phyloP scores from a whole-genome alignment of 2,329 filamentous ascomycete species.

The Verticillium isaacii region DNA sequence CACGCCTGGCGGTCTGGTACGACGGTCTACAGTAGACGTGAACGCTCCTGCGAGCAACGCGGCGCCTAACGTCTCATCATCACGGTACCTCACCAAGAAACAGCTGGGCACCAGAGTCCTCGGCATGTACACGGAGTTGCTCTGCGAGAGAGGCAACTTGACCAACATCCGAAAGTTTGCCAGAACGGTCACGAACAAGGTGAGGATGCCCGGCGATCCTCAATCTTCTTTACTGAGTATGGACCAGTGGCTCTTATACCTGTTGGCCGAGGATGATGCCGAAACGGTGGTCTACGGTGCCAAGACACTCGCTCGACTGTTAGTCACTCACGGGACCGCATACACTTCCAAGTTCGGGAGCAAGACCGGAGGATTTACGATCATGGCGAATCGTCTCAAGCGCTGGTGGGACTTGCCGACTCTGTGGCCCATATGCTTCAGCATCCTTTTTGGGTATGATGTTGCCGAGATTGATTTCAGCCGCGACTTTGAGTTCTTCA shows the following conservation, averaged over 20 bases:
- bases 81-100: constrained; percentile 51
- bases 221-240: constrained; percentile 16
- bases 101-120: constrained; percentile 72
- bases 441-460: constrained; percentile 82
- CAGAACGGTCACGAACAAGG: constrained; percentile 91
- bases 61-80: constrained; percentile 19
- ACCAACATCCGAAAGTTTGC: constrained; percentile 80
- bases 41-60: not conserved
- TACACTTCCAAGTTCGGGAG: constrained; percentile 81
- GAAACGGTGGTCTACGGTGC: constrained; percentile 76
- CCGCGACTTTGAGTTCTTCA: constrained; percentile 67
- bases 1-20: constrained; percentile 30
- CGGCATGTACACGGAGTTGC: constrained; percentile 69
- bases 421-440: constrained; percentile 84
- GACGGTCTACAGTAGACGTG: constrained; percentile 16
- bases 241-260: constrained; percentile 78
- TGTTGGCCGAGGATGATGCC: constrained; percentile 80
- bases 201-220: constrained; percentile 31
- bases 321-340: constrained; percentile 73
- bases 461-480: constrained; percentile 70
- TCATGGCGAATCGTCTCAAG: constrained; percentile 77
- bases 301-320: constrained; percentile 76
- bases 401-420: constrained; percentile 84
- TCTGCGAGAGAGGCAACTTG: constrained; percentile 68
- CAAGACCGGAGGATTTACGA: constrained; percentile 82